Percentiles rank a stretch among this genome's conserved stretches.
Evolutionary conservation across 345 rosid genomes (phyloP).

Genomic region (Turnera subulata): DNA sequence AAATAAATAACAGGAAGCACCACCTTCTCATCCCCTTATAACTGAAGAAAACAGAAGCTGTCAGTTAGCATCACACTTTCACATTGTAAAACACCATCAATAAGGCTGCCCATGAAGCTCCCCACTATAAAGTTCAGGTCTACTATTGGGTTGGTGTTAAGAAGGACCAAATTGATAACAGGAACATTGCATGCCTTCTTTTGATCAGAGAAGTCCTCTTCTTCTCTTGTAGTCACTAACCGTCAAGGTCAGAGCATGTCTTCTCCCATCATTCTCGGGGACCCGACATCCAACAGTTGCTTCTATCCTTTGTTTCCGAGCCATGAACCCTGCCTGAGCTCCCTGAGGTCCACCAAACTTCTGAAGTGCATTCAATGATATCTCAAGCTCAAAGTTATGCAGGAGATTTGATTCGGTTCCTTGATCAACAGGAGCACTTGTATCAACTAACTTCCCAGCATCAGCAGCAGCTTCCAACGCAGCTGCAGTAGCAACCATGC

Average conservation of each 20-base stretch:
- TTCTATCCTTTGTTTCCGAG: constrained; percentile 84
- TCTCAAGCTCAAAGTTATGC: constrained; percentile 76
- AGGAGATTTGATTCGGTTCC: constrained; percentile 74
- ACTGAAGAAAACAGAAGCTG: no score
- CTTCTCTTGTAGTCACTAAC: constrained; percentile 98
- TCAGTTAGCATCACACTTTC: no score
- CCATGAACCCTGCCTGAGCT: constrained; percentile 84
- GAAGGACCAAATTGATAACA: no score
- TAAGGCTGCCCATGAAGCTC: no score
- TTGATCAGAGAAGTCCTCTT: constrained; percentile 79
- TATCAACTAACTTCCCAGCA: constrained; percentile 92
- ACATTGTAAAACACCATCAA: no score
- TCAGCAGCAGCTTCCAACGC: constrained; percentile 96
- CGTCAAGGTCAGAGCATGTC: constrained; percentile 82
- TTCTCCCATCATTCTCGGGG: constrained; percentile 78
- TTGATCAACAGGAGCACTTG: constrained; percentile 79
- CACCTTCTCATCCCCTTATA: no score
- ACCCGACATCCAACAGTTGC: constrained; percentile 79
- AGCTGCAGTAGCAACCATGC: constrained; percentile 65
- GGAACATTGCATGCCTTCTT: background rate
- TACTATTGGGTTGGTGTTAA: no score
- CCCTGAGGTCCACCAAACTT: constrained; percentile 83
- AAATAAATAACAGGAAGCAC: no score
- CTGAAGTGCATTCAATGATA: constrained; percentile 57
- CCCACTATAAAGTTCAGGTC: no score